phyloP scores from a whole-genome alignment of 441 rosid genomes.

The Arabidopsis hybrid region DNA sequence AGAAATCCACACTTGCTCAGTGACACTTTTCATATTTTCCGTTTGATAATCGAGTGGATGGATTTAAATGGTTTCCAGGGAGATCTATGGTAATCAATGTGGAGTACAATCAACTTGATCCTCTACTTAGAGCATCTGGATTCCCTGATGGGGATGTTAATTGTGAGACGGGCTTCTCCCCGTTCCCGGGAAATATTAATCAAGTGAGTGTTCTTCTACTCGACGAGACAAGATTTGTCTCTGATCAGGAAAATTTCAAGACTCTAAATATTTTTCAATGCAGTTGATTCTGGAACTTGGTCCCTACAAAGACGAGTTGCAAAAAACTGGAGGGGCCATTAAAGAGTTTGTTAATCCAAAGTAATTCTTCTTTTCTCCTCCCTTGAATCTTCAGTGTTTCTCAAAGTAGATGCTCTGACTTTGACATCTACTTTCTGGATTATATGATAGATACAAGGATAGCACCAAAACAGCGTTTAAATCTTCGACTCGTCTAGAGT shows the following conservation, averaged over 20 bases:
- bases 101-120: conserved; percentile 98
- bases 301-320: conserved; percentile 86
- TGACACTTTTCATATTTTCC: background rate
- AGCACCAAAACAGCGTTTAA: conserved; percentile 85
- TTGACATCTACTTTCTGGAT: conserved; percentile 21
- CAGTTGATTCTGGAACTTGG: conserved; percentile 91
- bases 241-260: background rate
- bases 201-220: conserved; percentile 60
- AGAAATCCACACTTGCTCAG: background rate
- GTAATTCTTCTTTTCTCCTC: conserved; percentile 53
- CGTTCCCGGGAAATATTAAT: conserved; percentile 98
- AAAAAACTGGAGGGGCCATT: conserved; percentile 86
- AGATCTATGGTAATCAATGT: conserved; percentile 97
- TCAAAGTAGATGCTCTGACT: background rate
- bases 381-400: background rate
- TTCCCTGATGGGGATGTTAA: conserved; percentile 91
- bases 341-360: conserved; percentile 98
- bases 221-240: background rate
- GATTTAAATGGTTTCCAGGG: conserved; percentile 58
- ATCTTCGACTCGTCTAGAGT: conserved; percentile 95
- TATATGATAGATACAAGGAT: conserved; percentile 78
- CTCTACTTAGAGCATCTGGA: conserved; percentile 89
- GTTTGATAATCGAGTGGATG: background rate
- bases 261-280: conserved; percentile 35
- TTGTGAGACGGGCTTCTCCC: conserved; percentile 90